Conservation (phyloP, 2,329 filamentous ascomycete genomes). For the Setomelanomma holmii region DNA sequence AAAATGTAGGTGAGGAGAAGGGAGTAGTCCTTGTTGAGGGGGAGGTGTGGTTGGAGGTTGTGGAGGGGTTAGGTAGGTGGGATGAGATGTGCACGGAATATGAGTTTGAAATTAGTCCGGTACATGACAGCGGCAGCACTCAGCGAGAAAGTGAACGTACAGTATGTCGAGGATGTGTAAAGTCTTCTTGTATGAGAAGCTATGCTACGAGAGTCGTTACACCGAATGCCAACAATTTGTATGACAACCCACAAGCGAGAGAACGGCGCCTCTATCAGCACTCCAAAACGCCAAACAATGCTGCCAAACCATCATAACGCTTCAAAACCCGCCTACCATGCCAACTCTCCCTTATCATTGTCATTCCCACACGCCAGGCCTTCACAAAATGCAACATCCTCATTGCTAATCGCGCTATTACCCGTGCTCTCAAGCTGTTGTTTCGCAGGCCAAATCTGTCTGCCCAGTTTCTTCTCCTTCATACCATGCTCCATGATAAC, state of each 20-base stretch:
- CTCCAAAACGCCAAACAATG: conserved; percentile 27
- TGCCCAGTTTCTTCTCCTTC: conserved; percentile 53
- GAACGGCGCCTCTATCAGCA: conserved; percentile 23
- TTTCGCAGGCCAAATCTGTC: conserved; percentile 62
- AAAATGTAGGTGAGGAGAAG: background rate
- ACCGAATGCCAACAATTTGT: background rate
- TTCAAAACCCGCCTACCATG: conserved; percentile 22
- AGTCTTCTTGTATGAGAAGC: background rate
- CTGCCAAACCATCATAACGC: conserved; percentile 14
- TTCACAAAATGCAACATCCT: conserved; percentile 37
- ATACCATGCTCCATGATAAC: conserved; percentile 57
- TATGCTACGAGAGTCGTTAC: background rate
- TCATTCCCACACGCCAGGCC: conserved; percentile 34
- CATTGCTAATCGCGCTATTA: conserved; percentile 26
- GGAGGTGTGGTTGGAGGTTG: background rate
- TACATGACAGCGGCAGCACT: background rate
- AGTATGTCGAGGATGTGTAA: background rate
- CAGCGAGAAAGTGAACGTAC: background rate
- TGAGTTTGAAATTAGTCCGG: background rate
- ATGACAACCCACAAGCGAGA: no score
- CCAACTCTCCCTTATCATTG: conserved; percentile 35
- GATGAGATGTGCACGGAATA: background rate
- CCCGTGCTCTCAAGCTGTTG: conserved; percentile 34
- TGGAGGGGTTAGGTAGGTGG: background rate
- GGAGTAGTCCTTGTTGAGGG: background rate